Percentiles rank a stretch among this genome's conserved stretches.
Conservation (phyloP, 2,329 filamentous ascomycete genomes). For the Trichoderma citrinoviride region DNA sequence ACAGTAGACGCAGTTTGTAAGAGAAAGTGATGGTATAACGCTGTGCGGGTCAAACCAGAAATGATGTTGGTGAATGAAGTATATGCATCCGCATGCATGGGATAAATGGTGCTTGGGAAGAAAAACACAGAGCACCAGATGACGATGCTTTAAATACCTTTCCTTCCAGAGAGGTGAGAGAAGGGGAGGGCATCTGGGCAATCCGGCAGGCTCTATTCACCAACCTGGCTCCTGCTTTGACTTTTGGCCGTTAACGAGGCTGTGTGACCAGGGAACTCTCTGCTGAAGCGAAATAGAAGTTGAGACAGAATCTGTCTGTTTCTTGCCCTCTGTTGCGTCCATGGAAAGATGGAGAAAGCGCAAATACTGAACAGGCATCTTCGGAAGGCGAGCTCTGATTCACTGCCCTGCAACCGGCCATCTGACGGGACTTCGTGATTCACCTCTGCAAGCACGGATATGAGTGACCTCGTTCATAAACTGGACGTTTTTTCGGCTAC, state of each 20-base stretch:
- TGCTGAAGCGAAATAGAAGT: not conserved
- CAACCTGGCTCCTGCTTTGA: not conserved
- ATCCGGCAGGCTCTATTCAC: constrained; percentile 9
- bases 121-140: not conserved
- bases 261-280: not conserved
- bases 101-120: not conserved
- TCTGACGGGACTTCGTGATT: not conserved
- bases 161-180: not conserved
- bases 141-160: not conserved
- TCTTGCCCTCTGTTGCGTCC: not conserved
- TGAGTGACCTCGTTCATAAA: no score
- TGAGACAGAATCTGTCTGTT: no score
- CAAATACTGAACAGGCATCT: not conserved
- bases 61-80: constrained; percentile 2
- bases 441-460: not conserved
- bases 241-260: not conserved
- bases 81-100: not conserved
- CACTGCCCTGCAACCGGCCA: not conserved
- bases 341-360: not conserved
- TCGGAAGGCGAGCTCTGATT: constrained; percentile 2
- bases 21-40: constrained; percentile 12
- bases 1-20: no score
- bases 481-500: no score
- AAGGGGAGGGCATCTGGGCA: not conserved
- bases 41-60: constrained; percentile 12